phyloP scores from a whole-genome alignment of 1,284 basidiomycete species.

The Mycosarcoma mackinlayi region DNA sequence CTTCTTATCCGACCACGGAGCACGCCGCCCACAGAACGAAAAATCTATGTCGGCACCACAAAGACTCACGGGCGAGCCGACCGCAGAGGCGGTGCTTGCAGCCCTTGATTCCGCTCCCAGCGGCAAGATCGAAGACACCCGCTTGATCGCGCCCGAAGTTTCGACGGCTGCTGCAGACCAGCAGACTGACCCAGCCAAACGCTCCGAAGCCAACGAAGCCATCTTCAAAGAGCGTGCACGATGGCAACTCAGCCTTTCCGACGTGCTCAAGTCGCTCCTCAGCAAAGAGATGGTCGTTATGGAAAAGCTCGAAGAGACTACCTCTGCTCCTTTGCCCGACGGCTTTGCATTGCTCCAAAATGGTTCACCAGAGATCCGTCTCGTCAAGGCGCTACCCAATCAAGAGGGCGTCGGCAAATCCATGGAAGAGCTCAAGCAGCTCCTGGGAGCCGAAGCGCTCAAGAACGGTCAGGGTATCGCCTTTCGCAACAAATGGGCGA shows the following conservation, averaged over 20 bases:
- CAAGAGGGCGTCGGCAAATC: conserved; percentile 51
- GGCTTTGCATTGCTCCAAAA: conserved; percentile 48
- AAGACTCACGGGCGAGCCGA: conserved; percentile 38
- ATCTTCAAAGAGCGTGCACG: conserved; percentile 59
- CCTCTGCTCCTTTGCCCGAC: conserved; percentile 43
- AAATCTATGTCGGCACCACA: conserved; percentile 35
- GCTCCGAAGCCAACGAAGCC: conserved; percentile 53
- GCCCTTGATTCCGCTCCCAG: conserved; percentile 47
- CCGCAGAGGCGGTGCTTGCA: conserved; percentile 57
- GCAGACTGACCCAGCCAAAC: conserved; percentile 47
- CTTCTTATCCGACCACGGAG: too few relatives aligned
- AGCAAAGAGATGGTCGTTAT: conserved; percentile 61
- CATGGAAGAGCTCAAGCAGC: conserved; percentile 56
- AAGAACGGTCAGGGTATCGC: conserved; percentile 85
- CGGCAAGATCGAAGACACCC: conserved; percentile 57
- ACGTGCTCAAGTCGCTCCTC: conserved; percentile 61
- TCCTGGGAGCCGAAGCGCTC: conserved; percentile 64
- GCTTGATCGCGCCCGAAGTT: conserved; percentile 47
- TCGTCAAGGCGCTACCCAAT: conserved; percentile 60
- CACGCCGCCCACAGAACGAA: background rate
- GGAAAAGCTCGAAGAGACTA: conserved; percentile 56
- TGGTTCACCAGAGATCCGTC: conserved; percentile 63
- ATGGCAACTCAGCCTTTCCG: conserved; percentile 65
- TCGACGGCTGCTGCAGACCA: conserved; percentile 29
- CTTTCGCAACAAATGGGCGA: conserved; percentile 97